phyloP scores from a whole-genome alignment of 129 eudicot genomes.

The Flaveria robusta region DNA sequence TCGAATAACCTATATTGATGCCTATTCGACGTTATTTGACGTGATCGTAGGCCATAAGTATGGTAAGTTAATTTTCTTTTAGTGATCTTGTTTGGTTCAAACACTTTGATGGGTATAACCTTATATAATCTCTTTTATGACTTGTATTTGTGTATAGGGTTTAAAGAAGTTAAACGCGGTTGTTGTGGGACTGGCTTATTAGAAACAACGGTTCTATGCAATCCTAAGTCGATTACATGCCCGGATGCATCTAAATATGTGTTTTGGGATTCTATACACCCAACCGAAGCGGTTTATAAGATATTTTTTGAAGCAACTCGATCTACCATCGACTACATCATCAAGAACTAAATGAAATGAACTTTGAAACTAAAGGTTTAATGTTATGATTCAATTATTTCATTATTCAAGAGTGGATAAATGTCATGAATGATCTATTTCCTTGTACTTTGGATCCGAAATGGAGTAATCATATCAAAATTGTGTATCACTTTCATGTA shows the following conservation, averaged over 20 bases:
- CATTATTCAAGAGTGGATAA: background rate
- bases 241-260: conserved; percentile 51
- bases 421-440: background rate
- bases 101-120: background rate
- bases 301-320: conserved; percentile 36
- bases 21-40: conserved; percentile 40
- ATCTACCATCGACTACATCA: conserved; percentile 39
- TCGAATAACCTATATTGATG: conserved; percentile 49
- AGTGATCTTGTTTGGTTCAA: background rate
- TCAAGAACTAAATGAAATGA: conserved; percentile 19
- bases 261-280: conserved; percentile 66
- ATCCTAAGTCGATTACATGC: conserved; percentile 47
- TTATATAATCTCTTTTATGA: background rate
- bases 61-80: conserved; percentile 34
- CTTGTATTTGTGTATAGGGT: conserved; percentile 37
- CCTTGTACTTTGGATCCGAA: conserved; percentile 4
- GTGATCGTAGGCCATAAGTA: conserved; percentile 36
- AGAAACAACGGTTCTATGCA: conserved; percentile 59
- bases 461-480: background rate
- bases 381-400: background rate
- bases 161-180: conserved; percentile 46
- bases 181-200: conserved; percentile 83
- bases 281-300: conserved; percentile 44
- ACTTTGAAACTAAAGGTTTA: background rate
- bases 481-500: background rate